Evolutionary conservation across 331 rosid species (phyloP).

Genomic region (Quercus phellos): DNA sequence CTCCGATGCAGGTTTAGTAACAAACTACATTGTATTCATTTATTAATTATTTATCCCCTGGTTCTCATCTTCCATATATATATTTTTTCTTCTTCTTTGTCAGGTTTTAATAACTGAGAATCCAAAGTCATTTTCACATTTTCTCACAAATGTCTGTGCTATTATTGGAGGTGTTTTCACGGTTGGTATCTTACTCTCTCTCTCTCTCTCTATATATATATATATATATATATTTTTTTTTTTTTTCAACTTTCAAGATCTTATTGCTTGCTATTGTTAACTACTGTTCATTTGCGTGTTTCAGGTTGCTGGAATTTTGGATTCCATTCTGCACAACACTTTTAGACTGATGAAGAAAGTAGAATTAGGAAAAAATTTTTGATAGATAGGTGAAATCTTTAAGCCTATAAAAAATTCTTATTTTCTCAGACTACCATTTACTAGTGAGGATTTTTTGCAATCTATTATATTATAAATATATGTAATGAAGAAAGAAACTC

Average conservation of each 20-base stretch:
- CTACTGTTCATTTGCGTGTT: slow-evolving; percentile 28
- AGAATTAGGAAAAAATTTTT: slow-evolving; percentile 78
- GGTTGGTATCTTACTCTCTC: slow-evolving; percentile 46
- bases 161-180: slow-evolving; percentile 91
- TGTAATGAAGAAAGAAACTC: slow-evolving; percentile 18
- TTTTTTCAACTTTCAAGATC: not conserved
- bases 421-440: slow-evolving; percentile 16
- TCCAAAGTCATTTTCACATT: slow-evolving; percentile 75
- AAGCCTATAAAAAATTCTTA: slow-evolving; percentile 17
- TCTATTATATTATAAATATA: slow-evolving; percentile 3
- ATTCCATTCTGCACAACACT: slow-evolving; percentile 76
- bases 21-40: not conserved
- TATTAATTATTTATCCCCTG: not conserved
- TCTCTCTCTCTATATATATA: too few relatives aligned
- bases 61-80: not conserved
- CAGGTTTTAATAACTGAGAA: slow-evolving; percentile 78
- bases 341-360: slow-evolving; percentile 62
- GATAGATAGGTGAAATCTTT: slow-evolving; percentile 36
- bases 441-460: slow-evolving; percentile 15
- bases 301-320: slow-evolving; percentile 93
- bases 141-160: slow-evolving; percentile 78
- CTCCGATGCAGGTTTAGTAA: slow-evolving; percentile 73
- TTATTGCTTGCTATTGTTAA: slow-evolving; percentile 16
- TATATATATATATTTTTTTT: too few relatives aligned
- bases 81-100: slow-evolving; percentile 11